phyloP scores from a whole-genome alignment of 169 alveolate genomes.

The Amoebophrya sp. region DNA sequence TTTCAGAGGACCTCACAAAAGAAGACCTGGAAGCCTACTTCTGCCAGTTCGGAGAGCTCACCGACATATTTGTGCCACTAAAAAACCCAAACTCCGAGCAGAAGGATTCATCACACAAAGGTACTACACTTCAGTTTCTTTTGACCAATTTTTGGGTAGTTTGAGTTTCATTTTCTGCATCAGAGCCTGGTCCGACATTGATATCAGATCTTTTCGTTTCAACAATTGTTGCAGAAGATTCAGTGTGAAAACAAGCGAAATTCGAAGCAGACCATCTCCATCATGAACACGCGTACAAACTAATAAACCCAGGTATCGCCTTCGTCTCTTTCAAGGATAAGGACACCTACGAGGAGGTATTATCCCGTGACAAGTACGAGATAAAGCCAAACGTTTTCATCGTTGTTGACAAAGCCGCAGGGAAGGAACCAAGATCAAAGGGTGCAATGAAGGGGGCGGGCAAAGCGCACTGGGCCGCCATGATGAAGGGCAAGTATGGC shows the following conservation, averaged over 20 bases:
- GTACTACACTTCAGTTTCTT: background rate
- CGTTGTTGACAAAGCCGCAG: background rate
- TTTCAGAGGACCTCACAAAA: background rate
- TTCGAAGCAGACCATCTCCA: no score
- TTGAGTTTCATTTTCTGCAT: background rate
- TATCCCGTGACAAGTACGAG: background rate
- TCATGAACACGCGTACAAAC: no score
- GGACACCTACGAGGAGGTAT: background rate
- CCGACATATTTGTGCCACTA: background rate
- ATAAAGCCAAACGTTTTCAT: background rate
- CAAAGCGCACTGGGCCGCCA: no score
- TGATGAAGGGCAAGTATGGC: slow-evolving; percentile 15
- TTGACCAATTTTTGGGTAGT: background rate
- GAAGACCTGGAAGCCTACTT: background rate
- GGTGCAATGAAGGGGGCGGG: no score
- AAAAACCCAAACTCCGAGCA: background rate
- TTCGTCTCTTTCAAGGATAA: slow-evolving; percentile 6
- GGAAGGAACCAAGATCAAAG: background rate
- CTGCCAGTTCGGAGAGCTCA: slow-evolving; percentile 20
- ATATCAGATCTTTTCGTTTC: no score
- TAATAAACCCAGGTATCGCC: background rate
- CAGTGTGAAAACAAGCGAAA: no score
- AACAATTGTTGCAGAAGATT: no score
- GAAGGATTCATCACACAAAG: background rate
- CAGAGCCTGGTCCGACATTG: no score